Evolutionary conservation across 2,329 filamentous ascomycete species (phyloP).

Genomic region (Stachybotrys elegans): DNA sequence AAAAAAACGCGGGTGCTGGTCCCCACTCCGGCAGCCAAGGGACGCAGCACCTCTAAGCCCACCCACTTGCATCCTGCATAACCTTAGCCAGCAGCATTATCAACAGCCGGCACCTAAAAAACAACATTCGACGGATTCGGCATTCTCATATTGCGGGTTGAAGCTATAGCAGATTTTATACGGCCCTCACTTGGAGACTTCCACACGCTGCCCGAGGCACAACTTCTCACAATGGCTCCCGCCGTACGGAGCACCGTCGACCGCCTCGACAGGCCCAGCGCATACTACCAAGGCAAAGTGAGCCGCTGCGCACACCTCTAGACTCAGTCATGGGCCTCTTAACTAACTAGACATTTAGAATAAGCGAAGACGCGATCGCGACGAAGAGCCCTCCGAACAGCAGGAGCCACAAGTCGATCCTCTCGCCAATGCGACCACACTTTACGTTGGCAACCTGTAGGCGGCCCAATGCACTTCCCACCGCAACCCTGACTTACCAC

Average conservation of each 20-base stretch:
- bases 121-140: too few species aligned
- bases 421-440: slow-evolving; percentile 80
- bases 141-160: too few species aligned
- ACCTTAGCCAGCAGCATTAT: too few species aligned
- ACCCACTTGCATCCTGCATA: too few species aligned
- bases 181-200: too few species aligned
- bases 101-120: too few species aligned
- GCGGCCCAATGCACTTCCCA: slow-evolving; percentile 8
- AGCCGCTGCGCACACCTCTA: neutral
- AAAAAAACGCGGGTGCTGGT: too few species aligned
- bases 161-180: too few species aligned
- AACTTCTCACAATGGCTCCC: slow-evolving; percentile 35
- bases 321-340: neutral
- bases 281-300: slow-evolving; percentile 85
- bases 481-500: neutral
- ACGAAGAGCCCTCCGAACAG: slow-evolving; percentile 45
- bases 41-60: too few species aligned
- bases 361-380: slow-evolving; percentile 64
- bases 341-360: slow-evolving; percentile 42
- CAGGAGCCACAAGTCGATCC: slow-evolving; percentile 59
- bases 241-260: slow-evolving; percentile 70
- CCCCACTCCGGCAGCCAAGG: too few species aligned
- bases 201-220: too few species aligned
- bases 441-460: slow-evolving; percentile 95
- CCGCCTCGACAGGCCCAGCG: slow-evolving; percentile 87